Conservation (phyloP, 768 basidiomycete species). For the Chiua virens region DNA sequence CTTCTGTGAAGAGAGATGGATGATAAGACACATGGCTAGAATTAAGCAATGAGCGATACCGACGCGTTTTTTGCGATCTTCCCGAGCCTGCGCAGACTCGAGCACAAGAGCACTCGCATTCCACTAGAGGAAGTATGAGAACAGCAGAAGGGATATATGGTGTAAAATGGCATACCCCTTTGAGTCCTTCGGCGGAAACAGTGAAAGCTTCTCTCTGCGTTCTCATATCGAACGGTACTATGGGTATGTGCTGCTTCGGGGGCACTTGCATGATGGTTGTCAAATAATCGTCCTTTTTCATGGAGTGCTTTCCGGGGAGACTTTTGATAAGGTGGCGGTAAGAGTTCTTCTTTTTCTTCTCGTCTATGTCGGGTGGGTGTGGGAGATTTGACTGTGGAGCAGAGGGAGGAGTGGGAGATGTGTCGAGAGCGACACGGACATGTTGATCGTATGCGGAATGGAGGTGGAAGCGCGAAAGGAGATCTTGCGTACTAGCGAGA, state of each 20-base stretch:
- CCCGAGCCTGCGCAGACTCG: slow-evolving; percentile 72
- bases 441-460: slow-evolving; percentile 79
- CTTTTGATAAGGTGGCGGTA: slow-evolving; percentile 78
- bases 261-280: slow-evolving; percentile 64
- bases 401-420: slow-evolving; percentile 25
- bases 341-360: slow-evolving; percentile 73
- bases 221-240: slow-evolving; percentile 59
- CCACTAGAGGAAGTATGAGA: slow-evolving; percentile 49
- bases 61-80: slow-evolving; percentile 77
- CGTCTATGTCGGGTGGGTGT: slow-evolving; percentile 54
- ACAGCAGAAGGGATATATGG: slow-evolving; percentile 1
- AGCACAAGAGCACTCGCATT: slow-evolving; percentile 58
- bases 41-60: slow-evolving; percentile 29
- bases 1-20: slow-evolving; percentile 45
- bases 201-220: slow-evolving; percentile 75
- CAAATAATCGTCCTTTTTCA: slow-evolving; percentile 78
- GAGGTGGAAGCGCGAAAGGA: slow-evolving; percentile 69
- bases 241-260: slow-evolving; percentile 66
- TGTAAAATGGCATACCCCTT: slow-evolving; percentile 53
- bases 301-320: slow-evolving; percentile 76
- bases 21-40: slow-evolving; percentile 13
- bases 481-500: slow-evolving; percentile 76
- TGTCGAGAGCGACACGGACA: slow-evolving; percentile 52
- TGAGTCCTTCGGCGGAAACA: slow-evolving; percentile 69
- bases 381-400: slow-evolving; percentile 34